A percentile compares a stretch with the other conserved stretches of the same genome.
Evolutionary conservation across 78 protist species (phyloP).

Genomic region (Dictyostelium capitatum): DNA sequence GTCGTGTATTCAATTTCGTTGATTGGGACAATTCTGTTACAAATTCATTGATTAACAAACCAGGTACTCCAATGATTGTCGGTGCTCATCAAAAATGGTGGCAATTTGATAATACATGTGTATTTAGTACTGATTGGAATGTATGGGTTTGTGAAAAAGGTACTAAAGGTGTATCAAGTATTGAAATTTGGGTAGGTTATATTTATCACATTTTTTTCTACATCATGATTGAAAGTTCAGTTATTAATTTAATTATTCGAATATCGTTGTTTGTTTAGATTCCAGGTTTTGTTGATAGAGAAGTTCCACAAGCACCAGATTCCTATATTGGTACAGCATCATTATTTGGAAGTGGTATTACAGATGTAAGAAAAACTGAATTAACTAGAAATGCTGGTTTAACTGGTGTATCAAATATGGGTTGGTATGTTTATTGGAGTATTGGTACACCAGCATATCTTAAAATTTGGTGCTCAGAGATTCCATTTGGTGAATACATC

Average conservation of each 20-base stretch:
- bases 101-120: conserved; percentile 56
- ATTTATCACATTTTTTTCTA: not conserved
- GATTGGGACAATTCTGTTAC: conserved; percentile 62
- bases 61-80: conserved; percentile 16
- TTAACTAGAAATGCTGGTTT: conserved; percentile 43
- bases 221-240: not conserved
- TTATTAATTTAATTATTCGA: too few relatives aligned
- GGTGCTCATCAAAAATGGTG: conserved; percentile 71
- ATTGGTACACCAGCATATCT: conserved; percentile 28
- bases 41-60: not conserved
- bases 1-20: conserved; percentile 54
- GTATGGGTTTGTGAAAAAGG: conserved; percentile 35
- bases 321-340: conserved; percentile 11
- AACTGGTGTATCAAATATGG: conserved; percentile 60
- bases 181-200: not conserved
- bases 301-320: not conserved
- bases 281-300: conserved; percentile 1
- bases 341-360: conserved; percentile 39
- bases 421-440: conserved; percentile 40
- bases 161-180: not conserved
- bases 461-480: not conserved
- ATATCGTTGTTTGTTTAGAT: too few relatives aligned
- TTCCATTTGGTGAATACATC: conserved; percentile 19
- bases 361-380: conserved; percentile 3
- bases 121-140: conserved; percentile 12